Evolutionary conservation across 2,329 filamentous ascomycete genomes (phyloP).

Genomic region (Magnaporthales sp.): DNA sequence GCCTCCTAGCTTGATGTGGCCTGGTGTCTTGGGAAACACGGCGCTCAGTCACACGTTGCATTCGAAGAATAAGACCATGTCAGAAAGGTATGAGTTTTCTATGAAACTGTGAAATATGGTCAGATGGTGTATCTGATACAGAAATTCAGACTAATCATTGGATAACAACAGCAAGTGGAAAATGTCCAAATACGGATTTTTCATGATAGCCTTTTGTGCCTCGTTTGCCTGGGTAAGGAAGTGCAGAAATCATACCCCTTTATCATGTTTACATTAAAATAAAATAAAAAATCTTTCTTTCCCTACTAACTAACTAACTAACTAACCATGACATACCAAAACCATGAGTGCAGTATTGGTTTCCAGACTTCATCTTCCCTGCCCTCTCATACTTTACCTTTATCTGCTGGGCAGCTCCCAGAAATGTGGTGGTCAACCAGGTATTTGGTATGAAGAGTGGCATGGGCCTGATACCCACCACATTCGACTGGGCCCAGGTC

Average conservation of each 20-base stretch:
- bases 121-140: background rate
- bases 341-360: conserved; percentile 37
- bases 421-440: conserved; percentile 54
- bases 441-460: conserved; percentile 55
- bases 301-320: background rate
- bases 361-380: conserved; percentile 54
- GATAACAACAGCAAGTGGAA: conserved; percentile 23
- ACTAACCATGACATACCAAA: background rate
- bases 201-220: conserved; percentile 36
- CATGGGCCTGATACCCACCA: conserved; percentile 52
- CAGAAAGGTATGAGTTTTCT: background rate
- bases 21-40: conserved; percentile 38
- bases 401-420: conserved; percentile 52
- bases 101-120: background rate
- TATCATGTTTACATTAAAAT: no score
- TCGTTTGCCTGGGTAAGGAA: conserved; percentile 39
- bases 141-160: background rate
- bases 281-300: no score
- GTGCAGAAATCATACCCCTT: no score
- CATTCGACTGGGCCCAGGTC: conserved; percentile 57
- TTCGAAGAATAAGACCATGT: conserved; percentile 22
- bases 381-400: conserved; percentile 54
- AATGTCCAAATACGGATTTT: conserved; percentile 33
- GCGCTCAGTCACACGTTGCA: conserved; percentile 33
- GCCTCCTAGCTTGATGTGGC: conserved; percentile 43